phyloP scores from a whole-genome alignment of 2,329 filamentous ascomycete genomes.

The Colletotrichum sp. region DNA sequence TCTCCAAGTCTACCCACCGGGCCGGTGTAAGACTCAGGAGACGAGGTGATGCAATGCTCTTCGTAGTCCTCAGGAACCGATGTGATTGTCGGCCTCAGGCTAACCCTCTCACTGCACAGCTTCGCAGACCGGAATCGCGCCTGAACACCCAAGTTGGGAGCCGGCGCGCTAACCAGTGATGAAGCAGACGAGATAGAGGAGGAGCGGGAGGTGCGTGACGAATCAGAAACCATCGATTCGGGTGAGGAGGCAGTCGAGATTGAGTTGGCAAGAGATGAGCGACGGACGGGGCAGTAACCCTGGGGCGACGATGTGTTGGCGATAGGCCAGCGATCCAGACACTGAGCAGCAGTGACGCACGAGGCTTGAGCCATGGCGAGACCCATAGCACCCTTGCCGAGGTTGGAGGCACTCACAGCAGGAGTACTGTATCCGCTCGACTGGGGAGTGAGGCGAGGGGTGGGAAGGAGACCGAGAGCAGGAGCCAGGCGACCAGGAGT shows the following conservation, averaged over 20 bases:
- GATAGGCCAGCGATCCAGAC: conserved; percentile 57
- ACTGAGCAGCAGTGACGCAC: conserved; percentile 49
- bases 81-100: conserved; percentile 56
- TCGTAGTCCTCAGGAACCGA: conserved; percentile 64
- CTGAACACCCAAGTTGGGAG: conserved; percentile 62
- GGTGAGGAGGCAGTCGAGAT: conserved; percentile 69
- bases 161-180: conserved; percentile 65
- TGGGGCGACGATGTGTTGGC: conserved; percentile 57
- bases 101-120: conserved; percentile 61
- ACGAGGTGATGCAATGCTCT: conserved; percentile 55
- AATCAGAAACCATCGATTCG: conserved; percentile 71
- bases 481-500: conserved; percentile 54
- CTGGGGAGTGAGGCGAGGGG: conserved; percentile 64
- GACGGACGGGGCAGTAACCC: conserved; percentile 54
- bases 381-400: conserved; percentile 62
- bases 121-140: conserved; percentile 69
- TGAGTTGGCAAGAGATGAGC: conserved; percentile 68
- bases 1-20: conserved; percentile 57
- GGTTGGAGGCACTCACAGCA: conserved; percentile 60
- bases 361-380: conserved; percentile 63
- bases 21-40: conserved; percentile 62
- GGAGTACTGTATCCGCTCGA: conserved; percentile 62
- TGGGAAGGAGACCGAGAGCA: conserved; percentile 61
- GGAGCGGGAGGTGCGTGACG: conserved; percentile 65
- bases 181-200: conserved; percentile 70